These are phyloP conservation scores for Tephrocybe sp. DNA, from an alignment of 768 basidiomycete species.

Conservation along the genomic window DNA sequence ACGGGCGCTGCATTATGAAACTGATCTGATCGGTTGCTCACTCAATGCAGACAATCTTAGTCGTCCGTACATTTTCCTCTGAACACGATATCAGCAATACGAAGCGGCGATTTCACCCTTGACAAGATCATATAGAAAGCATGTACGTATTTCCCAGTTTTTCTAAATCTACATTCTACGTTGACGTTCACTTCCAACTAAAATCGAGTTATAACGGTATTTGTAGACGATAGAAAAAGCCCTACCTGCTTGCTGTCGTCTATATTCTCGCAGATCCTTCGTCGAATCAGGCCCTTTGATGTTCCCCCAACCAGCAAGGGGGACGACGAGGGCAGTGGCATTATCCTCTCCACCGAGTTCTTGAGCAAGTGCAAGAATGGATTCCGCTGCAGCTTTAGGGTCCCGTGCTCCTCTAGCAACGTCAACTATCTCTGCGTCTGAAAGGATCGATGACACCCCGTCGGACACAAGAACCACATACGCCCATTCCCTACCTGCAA, in stretches of 20 bases:
- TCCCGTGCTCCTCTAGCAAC: slow-evolving; percentile 70
- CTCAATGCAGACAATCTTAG: too few relatives aligned
- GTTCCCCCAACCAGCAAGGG: slow-evolving; percentile 90
- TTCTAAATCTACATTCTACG: slow-evolving; percentile 63
- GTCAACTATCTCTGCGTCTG: slow-evolving; percentile 94
- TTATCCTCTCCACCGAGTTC: slow-evolving; percentile 91
- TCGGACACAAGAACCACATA: slow-evolving; percentile 91
- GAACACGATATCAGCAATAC: too few relatives aligned
- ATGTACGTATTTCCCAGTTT: too few relatives aligned
- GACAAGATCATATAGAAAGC: too few relatives aligned
- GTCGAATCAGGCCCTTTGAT: slow-evolving; percentile 80
- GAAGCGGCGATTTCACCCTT: too few relatives aligned
- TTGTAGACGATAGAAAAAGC: background rate
- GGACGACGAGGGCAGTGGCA: slow-evolving; percentile 86
- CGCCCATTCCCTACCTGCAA: slow-evolving; percentile 76
- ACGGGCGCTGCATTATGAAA: too few relatives aligned
- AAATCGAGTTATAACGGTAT: background rate
- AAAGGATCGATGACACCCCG: slow-evolving; percentile 87
- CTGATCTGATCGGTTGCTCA: too few relatives aligned
- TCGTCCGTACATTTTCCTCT: too few relatives aligned
- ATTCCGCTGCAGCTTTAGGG: slow-evolving; percentile 80
- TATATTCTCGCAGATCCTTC: slow-evolving; percentile 78
- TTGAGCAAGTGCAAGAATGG: slow-evolving; percentile 84
- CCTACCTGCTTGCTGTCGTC: slow-evolving; percentile 64
- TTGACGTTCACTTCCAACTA: slow-evolving; percentile 68